Conservation (phyloP, 441 rosid genomes). For the Croton setiger region DNA sequence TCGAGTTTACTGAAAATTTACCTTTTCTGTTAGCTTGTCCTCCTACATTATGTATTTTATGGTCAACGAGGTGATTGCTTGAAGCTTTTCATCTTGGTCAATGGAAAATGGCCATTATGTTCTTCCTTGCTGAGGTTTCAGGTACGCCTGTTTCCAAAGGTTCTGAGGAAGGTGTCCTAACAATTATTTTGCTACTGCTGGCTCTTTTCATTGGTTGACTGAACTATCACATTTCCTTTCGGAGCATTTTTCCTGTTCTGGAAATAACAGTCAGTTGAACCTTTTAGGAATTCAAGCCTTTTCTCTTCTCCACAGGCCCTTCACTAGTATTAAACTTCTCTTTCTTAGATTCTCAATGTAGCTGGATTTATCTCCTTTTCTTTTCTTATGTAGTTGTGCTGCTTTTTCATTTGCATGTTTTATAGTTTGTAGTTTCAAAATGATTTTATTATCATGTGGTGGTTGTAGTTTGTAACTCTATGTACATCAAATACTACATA, state of each 20-base stretch:
- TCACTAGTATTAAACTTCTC: too few relatives aligned
- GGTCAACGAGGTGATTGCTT: background rate
- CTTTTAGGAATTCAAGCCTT: background rate
- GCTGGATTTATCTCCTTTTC: background rate
- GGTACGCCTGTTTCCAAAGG: conserved; percentile 11
- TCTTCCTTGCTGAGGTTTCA: conserved; percentile 13
- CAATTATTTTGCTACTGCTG: conserved; percentile 11
- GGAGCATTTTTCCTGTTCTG: background rate
- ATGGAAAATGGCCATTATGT: background rate
- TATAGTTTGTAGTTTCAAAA: background rate
- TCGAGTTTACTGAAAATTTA: background rate
- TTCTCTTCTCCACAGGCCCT: background rate
- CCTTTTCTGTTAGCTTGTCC: background rate
- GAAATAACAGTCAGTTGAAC: background rate
- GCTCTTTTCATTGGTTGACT: background rate
- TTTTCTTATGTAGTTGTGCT: background rate
- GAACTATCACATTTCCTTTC: background rate
- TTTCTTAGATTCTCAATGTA: background rate
- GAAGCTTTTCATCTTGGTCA: background rate
- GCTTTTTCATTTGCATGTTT: background rate
- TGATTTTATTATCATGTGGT: too few relatives aligned
- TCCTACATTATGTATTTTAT: background rate
- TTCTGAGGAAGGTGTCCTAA: conserved; percentile 4
- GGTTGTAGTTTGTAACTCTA: background rate
- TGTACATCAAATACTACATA: background rate